A percentile compares a stretch with the other conserved stretches of the same genome.
phyloP scores from a whole-genome alignment of 2,329 filamentous ascomycete species.

The Chrysosporium queenslandicum region DNA sequence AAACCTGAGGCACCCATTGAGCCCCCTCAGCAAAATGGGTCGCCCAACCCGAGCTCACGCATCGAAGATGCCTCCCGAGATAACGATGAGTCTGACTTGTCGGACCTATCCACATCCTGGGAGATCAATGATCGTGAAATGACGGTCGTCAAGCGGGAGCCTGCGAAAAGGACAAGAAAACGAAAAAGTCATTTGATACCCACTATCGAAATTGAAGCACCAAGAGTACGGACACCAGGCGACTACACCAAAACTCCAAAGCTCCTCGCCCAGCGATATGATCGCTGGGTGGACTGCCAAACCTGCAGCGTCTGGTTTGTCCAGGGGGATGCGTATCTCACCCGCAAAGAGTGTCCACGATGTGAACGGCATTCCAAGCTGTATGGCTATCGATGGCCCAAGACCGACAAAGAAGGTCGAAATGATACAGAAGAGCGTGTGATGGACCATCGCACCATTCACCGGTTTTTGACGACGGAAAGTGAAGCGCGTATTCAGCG shows the following conservation, averaged over 20 bases:
- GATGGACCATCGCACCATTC: constrained; percentile 75
- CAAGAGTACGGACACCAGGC: constrained; percentile 49
- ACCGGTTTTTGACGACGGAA: constrained; percentile 66
- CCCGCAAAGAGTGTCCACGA: constrained; percentile 72
- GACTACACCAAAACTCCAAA: constrained; percentile 75
- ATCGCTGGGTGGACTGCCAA: constrained; percentile 79
- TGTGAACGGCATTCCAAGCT: constrained; percentile 94
- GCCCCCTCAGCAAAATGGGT: neutral
- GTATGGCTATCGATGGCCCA: constrained; percentile 92
- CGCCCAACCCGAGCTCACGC: neutral
- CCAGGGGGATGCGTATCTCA: constrained; percentile 79
- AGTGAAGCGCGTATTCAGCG: constrained; percentile 48
- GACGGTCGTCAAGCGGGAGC: constrained; percentile 17
- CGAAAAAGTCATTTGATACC: constrained; percentile 25
- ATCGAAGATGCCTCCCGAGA: constrained; percentile 1
- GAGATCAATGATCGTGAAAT: constrained; percentile 25
- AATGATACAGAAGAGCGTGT: constrained; percentile 59
- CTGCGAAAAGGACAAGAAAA: constrained; percentile 17
- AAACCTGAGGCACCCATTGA: neutral
- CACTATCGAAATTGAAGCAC: constrained; percentile 32
- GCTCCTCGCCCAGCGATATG: constrained; percentile 64
- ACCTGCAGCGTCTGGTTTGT: constrained; percentile 76
- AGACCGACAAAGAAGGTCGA: constrained; percentile 72
- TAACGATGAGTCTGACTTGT: constrained; percentile 20
- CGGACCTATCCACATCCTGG: constrained; percentile 22